phyloP scores from a whole-genome alignment of 2,329 filamentous ascomycete species.

The Venturia carpophila region DNA sequence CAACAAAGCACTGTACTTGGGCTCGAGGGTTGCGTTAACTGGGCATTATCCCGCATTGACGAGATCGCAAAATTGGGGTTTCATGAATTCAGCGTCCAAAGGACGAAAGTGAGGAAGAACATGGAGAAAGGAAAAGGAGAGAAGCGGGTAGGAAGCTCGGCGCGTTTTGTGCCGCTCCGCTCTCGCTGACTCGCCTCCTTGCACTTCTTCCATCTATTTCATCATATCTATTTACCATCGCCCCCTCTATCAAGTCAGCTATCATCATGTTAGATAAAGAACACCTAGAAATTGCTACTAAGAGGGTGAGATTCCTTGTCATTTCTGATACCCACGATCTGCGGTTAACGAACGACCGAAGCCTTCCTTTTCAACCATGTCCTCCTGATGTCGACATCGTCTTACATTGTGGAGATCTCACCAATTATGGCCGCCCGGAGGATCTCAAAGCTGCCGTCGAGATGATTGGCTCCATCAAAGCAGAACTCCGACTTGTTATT shows the following conservation, averaged over 20 bases:
- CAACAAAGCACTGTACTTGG: no score
- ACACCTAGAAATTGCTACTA: neutral
- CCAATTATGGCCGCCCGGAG: slow-evolving; percentile 26
- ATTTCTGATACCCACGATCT: slow-evolving; percentile 26
- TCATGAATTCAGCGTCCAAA: neutral
- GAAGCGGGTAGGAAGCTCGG: neutral
- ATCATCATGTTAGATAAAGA: neutral
- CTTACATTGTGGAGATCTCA: slow-evolving; percentile 36
- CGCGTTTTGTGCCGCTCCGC: neutral
- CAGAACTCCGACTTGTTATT: slow-evolving; percentile 32
- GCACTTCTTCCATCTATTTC: neutral
- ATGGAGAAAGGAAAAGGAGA: neutral
- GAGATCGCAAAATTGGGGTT: no score
- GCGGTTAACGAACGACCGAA: slow-evolving; percentile 16
- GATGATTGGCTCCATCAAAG: slow-evolving; percentile 25
- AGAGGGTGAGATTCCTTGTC: slow-evolving; percentile 21
- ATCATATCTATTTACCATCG: neutral
- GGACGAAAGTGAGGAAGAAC: neutral
- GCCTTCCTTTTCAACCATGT: neutral
- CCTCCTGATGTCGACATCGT: slow-evolving; percentile 27
- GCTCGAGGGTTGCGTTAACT: no score
- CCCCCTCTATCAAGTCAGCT: neutral
- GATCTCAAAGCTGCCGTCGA: slow-evolving; percentile 28
- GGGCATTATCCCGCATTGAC: no score
- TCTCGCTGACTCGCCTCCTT: neutral